Evolutionary conservation across 345 rosid genomes (phyloP).

Genomic region (Lumnitzera racemosa): DNA sequence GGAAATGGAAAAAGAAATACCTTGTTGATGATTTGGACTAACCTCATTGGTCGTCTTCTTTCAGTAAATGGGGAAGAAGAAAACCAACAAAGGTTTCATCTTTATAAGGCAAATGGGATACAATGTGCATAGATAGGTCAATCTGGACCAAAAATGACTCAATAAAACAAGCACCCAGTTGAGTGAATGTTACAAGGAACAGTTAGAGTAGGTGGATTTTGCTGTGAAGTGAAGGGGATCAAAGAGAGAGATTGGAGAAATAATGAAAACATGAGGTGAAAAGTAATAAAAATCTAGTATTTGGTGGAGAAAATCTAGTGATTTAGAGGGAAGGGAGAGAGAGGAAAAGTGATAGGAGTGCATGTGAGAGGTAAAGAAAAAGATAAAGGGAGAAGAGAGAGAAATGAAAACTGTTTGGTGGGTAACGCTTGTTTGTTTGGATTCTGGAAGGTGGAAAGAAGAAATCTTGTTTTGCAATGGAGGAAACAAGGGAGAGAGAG

Average conservation of each 20-base stretch:
- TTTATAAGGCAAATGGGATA: constrained; percentile 25
- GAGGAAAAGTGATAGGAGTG: constrained; percentile 3
- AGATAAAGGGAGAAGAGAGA: constrained; percentile 11
- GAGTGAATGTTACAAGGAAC: constrained; percentile 15
- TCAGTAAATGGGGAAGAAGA: constrained; percentile 35
- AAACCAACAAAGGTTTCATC: constrained; percentile 22
- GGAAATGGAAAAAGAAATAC: constrained; percentile 13
- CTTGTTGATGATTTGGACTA: constrained; percentile 20
- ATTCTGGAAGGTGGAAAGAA: constrained; percentile 45
- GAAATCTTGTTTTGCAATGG: constrained; percentile 88
- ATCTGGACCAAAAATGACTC: constrained; percentile 32
- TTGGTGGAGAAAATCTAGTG: constrained; percentile 19
- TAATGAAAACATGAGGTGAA: constrained; percentile 16
- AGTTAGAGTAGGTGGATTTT: constrained; percentile 6
- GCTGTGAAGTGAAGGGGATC: neutral
- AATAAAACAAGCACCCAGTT: constrained; percentile 18
- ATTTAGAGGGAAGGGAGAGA: neutral
- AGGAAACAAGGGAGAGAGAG: constrained; percentile 42
- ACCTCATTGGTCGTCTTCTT: constrained; percentile 54
- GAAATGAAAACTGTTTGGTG: constrained; percentile 49
- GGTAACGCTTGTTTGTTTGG: constrained; percentile 14
- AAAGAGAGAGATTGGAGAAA: neutral
- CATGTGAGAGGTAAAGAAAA: neutral
- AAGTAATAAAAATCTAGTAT: constrained; percentile 31
- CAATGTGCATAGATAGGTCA: constrained; percentile 40